These are phyloP conservation scores for Phyllosticta paracitricarpa DNA, from an alignment of 2,329 filamentous ascomycete genomes.

Conservation along the genomic window DNA sequence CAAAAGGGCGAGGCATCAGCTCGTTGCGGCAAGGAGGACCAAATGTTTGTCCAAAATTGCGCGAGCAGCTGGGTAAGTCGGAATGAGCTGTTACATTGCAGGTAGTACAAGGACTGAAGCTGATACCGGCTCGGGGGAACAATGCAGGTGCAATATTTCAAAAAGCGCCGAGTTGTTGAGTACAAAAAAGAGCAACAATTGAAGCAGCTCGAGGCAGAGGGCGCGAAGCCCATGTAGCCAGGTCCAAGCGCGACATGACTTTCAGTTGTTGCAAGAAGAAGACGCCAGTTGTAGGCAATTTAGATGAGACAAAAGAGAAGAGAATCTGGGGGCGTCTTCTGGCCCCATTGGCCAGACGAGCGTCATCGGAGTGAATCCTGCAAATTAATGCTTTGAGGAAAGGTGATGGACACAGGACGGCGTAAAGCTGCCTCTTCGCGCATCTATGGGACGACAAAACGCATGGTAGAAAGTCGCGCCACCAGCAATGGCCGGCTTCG, in stretches of 20 bases:
- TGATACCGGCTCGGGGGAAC: background rate
- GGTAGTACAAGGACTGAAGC: background rate
- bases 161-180: conserved; percentile 90
- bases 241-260: background rate
- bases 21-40: conserved; percentile 49
- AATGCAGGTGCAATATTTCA: conserved; percentile 84
- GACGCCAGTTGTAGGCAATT: background rate
- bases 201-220: conserved; percentile 59
- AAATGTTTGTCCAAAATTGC: conserved; percentile 73
- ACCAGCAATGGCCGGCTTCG: background rate
- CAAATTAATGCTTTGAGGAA: conserved; percentile 4
- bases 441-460: background rate
- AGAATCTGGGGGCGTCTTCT: background rate
- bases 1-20: conserved; percentile 42
- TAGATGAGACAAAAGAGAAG: background rate
- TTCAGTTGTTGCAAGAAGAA: background rate
- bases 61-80: conserved; percentile 76
- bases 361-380: background rate
- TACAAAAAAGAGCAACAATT: conserved; percentile 73
- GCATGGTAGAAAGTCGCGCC: background rate
- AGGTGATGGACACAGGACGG: background rate
- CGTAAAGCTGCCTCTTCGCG: conserved; percentile 3
- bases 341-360: background rate
- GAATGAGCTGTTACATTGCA: conserved; percentile 1
- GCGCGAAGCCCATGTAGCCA: conserved; percentile 49